phyloP scores from a whole-genome alignment of 805 yeast genomes.

The Saturnispora galanensis region DNA sequence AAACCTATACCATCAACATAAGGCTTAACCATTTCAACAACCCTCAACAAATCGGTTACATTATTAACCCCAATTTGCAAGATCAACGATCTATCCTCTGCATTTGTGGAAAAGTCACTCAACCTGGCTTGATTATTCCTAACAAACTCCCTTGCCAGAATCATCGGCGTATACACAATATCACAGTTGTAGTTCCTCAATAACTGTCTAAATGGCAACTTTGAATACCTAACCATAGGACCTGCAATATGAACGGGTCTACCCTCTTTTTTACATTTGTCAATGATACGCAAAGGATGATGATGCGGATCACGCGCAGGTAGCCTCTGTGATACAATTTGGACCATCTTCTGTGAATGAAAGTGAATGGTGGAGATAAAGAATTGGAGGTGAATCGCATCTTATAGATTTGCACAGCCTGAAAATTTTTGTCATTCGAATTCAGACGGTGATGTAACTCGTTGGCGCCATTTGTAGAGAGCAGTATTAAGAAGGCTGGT shows the following conservation, averaged over 20 bases:
- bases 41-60: conserved; percentile 67
- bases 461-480: too few relatives aligned
- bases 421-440: too few relatives aligned
- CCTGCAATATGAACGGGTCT: conserved; percentile 67
- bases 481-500: too few relatives aligned
- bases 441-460: too few relatives aligned
- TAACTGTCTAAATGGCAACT: conserved; percentile 80
- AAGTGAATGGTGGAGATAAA: not conserved
- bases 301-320: conserved; percentile 32
- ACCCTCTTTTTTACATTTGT: conserved; percentile 34
- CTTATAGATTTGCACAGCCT: too few relatives aligned
- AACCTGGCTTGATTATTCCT: conserved; percentile 71
- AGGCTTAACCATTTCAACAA: conserved; percentile 83
- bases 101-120: conserved; percentile 78
- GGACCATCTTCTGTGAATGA: conserved; percentile 1
- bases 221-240: conserved; percentile 96
- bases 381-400: too few relatives aligned
- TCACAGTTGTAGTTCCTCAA: conserved; percentile 67
- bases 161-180: conserved; percentile 93
- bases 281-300: conserved; percentile 45
- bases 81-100: conserved; percentile 57
- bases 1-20: conserved; percentile 89
- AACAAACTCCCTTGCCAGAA: conserved; percentile 89
- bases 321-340: not conserved
- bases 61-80: conserved; percentile 90